Base-by-base conservation (phyloP, 257 asterid species). In the Thymus quinquecostatus region DNA sequence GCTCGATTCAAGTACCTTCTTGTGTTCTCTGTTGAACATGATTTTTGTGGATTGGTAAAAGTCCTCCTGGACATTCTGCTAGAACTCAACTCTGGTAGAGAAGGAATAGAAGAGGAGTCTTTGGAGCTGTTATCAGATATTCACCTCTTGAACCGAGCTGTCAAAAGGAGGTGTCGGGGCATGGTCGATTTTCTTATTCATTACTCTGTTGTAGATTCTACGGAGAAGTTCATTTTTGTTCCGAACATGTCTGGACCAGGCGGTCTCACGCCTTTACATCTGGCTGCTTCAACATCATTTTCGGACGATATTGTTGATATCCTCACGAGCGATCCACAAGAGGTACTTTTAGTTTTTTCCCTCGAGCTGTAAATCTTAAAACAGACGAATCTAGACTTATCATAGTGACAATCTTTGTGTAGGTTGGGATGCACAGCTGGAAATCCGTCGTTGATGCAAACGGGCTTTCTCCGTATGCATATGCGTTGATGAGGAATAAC, bases 91-190 rank as follows among this genome's bases (percentile, higher is more conserved):
- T 63, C 84, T 80, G 87, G 79, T 66, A 77, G 73, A 67, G 69
- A 87, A 30, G 92, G 80, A 67, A 62, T 85, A 59, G 88, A 43
- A 56, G 76, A 44, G 60, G 91, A 84, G 73, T 85, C 90, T n/a
- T 58, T 84, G 81, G 84, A 84, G 82, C 82, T 94, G 91, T 83
- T 91, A 41, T 87, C 88, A 9, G 88, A 89, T 74, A 85, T 84
- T 71, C 90, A 89, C 72, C 96, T 85, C 69, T 79, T 88, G 87
- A 91, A 86, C 82, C 79, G 89, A 74, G 98, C 98, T 43, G 96
- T 94, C 68, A 85, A 78, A 78, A 84, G 94, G 77, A 86, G 82
- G 69, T 82, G 86, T 63, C 79, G 71, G 68, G 64, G 71, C 74
- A 89, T 91, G 97, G 84, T 87, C 66, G 87, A 85, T 68, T 65